Evolutionary conservation across 2,329 filamentous ascomycete genomes (phyloP).

Genomic region (Colletotrichum sp.): DNA sequence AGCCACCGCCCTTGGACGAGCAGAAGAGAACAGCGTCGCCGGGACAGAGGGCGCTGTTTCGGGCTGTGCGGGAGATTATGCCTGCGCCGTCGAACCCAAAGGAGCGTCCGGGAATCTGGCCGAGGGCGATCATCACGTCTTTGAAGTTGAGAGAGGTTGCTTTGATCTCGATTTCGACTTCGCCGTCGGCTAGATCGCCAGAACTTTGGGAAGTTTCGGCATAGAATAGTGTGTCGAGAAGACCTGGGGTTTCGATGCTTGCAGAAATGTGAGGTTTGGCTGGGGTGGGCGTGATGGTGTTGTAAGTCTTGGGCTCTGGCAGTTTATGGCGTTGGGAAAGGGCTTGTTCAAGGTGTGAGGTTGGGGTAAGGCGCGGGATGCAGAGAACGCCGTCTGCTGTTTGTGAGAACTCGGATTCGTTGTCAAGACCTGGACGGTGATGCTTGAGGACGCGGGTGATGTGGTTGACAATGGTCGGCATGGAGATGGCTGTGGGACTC

Average conservation of each 20-base stretch:
- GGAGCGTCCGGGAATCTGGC: conserved; percentile 29
- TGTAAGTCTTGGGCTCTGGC: background rate
- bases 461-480: background rate
- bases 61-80: conserved; percentile 31
- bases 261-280: background rate
- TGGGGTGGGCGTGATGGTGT: background rate
- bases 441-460: background rate
- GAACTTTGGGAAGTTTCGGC: background rate
- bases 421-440: background rate
- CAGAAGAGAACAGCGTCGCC: conserved; percentile 28
- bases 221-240: conserved; percentile 1
- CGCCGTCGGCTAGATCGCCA: conserved; percentile 6
- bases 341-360: background rate
- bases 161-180: conserved; percentile 29
- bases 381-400: background rate
- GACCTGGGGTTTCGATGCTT: background rate
- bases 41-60: conserved; percentile 18
- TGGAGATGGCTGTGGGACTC: background rate
- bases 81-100: conserved; percentile 39
- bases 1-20: background rate
- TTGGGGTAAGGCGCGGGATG: conserved; percentile 12
- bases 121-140: conserved; percentile 38
- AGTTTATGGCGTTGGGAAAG: background rate
- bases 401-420: background rate
- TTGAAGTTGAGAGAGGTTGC: conserved; percentile 37